Percentiles rank a stretch among this genome's conserved stretches.
These are phyloP conservation scores for Tricladium varicosporioides DNA, from an alignment of 2,329 filamentous ascomycete genomes.

Conservation along the genomic window DNA sequence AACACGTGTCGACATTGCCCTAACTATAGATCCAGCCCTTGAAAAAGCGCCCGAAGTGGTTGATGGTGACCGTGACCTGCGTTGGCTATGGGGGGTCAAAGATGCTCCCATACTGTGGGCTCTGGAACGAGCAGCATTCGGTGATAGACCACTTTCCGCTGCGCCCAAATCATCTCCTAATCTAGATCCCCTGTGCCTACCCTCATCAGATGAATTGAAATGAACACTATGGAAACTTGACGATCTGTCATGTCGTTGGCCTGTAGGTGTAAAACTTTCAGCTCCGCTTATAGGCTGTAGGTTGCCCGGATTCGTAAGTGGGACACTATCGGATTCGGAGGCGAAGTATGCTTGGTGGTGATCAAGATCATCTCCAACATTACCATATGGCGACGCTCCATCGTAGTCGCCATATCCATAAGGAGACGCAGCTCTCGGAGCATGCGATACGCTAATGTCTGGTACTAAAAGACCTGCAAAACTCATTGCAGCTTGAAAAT, in stretches of 20 bases:
- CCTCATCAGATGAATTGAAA: conserved; percentile 42
- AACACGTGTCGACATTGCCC: conserved; percentile 92
- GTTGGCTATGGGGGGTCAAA: conserved; percentile 47
- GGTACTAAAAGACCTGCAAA: conserved; percentile 35
- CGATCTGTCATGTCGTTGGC: conserved; percentile 46
- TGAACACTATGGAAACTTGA: conserved; percentile 51
- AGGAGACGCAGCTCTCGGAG: conserved; percentile 22
- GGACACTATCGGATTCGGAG: conserved; percentile 54
- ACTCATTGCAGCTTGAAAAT: conserved; percentile 34
- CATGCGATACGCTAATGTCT: conserved; percentile 32
- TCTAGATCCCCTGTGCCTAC: conserved; percentile 41
- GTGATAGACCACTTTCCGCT: conserved; percentile 54
- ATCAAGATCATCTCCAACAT: conserved; percentile 20
- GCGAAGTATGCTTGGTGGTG: conserved; percentile 34
- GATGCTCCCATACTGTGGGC: conserved; percentile 57
- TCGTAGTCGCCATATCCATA: conserved; percentile 29
- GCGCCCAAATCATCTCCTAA: conserved; percentile 59
- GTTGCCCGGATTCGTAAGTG: conserved; percentile 55
- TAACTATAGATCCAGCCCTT: conserved; percentile 72
- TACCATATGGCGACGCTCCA: conserved; percentile 26
- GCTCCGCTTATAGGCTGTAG: conserved; percentile 56
- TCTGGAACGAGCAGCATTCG: conserved; percentile 41
- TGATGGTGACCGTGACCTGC: conserved; percentile 56
- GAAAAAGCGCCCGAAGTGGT: conserved; percentile 64
- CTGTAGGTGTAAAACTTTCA: conserved; percentile 33